These are phyloP conservation scores for Sporobolomyces pararoseus DNA, from an alignment of 768 basidiomycete species.

Conservation along the genomic window DNA sequence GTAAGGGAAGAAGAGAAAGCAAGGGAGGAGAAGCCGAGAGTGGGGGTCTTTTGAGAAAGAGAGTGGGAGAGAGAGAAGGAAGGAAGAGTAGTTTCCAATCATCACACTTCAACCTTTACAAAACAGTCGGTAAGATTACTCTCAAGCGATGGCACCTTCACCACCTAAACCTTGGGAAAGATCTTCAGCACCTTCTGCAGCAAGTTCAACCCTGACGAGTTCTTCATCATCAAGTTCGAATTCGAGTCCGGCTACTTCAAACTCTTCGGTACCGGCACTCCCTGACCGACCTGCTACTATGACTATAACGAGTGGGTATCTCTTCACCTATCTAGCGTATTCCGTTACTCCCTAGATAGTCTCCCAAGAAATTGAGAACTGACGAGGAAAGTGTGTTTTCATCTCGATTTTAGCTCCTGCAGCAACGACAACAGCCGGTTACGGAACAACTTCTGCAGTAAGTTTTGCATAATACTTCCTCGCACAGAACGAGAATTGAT, in stretches of 20 bases:
- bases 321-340: too few relatives aligned
- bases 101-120: neutral
- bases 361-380: constrained; percentile 24
- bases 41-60: neutral
- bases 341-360: neutral
- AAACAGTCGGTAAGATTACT: neutral
- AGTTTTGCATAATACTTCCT: neutral
- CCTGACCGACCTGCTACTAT: constrained; percentile 65
- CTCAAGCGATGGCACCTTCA: constrained; percentile 59
- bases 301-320: constrained; percentile 10
- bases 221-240: constrained; percentile 40
- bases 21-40: neutral
- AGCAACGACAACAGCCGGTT: neutral
- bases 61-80: neutral
- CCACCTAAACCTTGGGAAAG: constrained; percentile 90
- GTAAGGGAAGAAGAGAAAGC: neutral
- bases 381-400: neutral
- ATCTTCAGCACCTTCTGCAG: constrained; percentile 39
- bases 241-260: constrained; percentile 31
- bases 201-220: constrained; percentile 47
- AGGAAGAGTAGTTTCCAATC: neutral
- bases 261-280: constrained; percentile 51
- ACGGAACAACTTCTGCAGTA: constrained; percentile 7
- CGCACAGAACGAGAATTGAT: neutral
- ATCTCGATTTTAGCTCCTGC: neutral